These are phyloP conservation scores for Cadophora luteo-olivacea DNA, from an alignment of 2,329 filamentous ascomycete genomes.

Conservation along the genomic window DNA sequence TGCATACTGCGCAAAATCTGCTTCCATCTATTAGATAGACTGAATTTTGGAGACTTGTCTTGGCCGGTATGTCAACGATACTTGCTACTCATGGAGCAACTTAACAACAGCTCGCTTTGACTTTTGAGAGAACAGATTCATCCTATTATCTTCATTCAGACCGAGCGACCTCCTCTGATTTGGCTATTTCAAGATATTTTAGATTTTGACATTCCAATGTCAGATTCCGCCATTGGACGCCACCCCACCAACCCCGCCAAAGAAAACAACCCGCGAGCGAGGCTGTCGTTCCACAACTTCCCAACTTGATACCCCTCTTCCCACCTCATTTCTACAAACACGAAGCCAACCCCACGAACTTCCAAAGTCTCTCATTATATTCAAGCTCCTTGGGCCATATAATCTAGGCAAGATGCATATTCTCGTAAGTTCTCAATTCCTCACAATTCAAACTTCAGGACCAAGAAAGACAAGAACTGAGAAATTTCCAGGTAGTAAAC, in stretches of 20 bases:
- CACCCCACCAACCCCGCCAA: slow-evolving; percentile 17
- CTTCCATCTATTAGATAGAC: neutral
- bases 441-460: neutral
- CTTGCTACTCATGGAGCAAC: neutral
- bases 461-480: neutral
- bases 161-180: no score
- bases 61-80: neutral
- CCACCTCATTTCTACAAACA: neutral
- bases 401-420: slow-evolving; percentile 53
- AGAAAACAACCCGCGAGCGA: slow-evolving; percentile 16
- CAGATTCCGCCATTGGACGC: slow-evolving; percentile 12
- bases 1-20: neutral
- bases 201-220: no score
- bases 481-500: slow-evolving; percentile 61
- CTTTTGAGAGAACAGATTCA: neutral
- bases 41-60: neutral
- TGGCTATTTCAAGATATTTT: no score
- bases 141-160: no score
- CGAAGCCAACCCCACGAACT: neutral
- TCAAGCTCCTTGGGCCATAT: slow-evolving; percentile 4
- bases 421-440: slow-evolving; percentile 50
- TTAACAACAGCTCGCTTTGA: neutral
- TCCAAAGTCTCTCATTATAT: neutral
- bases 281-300: slow-evolving; percentile 17
- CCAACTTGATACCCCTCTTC: slow-evolving; percentile 2